Base-by-base conservation (phyloP, 352 stramenopile species). In the Pseudoperonospora humuli region DNA sequence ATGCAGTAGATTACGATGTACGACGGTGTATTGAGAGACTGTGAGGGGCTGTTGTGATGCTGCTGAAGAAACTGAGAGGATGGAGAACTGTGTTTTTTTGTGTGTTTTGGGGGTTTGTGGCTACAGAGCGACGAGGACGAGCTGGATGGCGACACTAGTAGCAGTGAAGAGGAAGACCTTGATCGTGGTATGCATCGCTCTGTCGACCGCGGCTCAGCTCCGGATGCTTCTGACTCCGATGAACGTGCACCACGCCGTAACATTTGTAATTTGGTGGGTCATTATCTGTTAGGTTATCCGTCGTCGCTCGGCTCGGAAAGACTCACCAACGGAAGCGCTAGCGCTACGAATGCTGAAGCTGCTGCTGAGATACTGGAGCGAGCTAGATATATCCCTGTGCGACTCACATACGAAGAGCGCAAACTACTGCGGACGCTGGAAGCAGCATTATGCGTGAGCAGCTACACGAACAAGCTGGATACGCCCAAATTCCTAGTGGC, bases 371-470 rank as follows among this genome's bases (percentile, higher is more conserved):
- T 97, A 59, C 60, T 84, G 25, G 90, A 97, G 57, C 79, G 94
- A 44, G 79, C 91, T 56, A 97, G 97, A 68, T 98, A 86, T 66
- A 98, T 98, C 45, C 95, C 95, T n/a, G 61, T 98, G 50, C 87
- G 95, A 14, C 73, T 98, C 23, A 96, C 82, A 21, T 93, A 96
- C 52, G 88, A 96, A 41, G 93, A 98, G 61, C 84, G 95, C 45
- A 97, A 96, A 73, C 72, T 96, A 38, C 58, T 98, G 51, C 83
- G 90, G 21, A 79, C 93, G 18, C 76, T 98, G n/a, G 91, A 98
- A 57, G 91, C 91, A 0, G 80, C 94, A 38, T 75, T 98, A 29
- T 78, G 64, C 23, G 93, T 97, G 37, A 96, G 84, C 59, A 78
- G 93, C 50, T 98, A 98, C 67, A 98, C 91, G 27, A 82, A 90